phyloP scores from a whole-genome alignment of 208 protist genomes.

The Trypanosomatidae sp. region DNA sequence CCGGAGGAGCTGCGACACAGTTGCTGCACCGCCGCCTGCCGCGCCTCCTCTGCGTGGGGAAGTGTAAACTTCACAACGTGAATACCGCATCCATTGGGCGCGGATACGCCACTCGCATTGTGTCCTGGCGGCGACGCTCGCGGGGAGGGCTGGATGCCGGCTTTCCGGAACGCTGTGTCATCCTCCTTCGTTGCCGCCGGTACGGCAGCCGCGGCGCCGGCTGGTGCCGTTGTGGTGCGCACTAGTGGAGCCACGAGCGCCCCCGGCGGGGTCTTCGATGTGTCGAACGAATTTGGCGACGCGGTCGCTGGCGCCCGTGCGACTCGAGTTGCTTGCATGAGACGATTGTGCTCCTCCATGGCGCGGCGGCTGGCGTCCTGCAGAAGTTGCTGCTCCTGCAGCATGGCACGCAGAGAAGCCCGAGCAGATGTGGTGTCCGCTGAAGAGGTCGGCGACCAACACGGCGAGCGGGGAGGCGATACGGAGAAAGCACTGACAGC shows the following conservation, averaged over 20 bases:
- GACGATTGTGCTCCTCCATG: slow-evolving; percentile 40
- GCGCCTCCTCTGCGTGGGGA: slow-evolving; percentile 44
- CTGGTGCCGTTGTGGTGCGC: neutral
- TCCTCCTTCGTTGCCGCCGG: neutral
- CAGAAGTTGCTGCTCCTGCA: slow-evolving; percentile 59
- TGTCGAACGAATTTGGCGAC: neutral
- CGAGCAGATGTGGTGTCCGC: neutral
- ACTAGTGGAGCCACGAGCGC: neutral
- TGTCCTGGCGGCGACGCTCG: slow-evolving; percentile 4
- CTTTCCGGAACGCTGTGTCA: neutral
- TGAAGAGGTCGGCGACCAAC: neutral
- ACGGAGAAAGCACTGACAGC: neutral
- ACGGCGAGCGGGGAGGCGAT: neutral
- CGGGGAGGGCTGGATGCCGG: neutral
- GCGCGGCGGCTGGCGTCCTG: slow-evolving; percentile 35
- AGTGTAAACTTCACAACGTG: slow-evolving; percentile 71
- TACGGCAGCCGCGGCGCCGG: neutral
- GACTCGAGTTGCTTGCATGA: slow-evolving; percentile 33
- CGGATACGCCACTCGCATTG: neutral
- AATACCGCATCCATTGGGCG: slow-evolving; percentile 26
- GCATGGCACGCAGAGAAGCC: slow-evolving; percentile 55
- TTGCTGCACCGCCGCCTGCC: slow-evolving; percentile 66
- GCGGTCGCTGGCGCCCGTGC: neutral
- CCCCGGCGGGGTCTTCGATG: neutral
- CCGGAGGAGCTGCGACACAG: slow-evolving; percentile 45